Percentiles rank a stretch among this genome's conserved stretches.
Conservation (phyloP, 2,329 filamentous ascomycete genomes). For the Proliferodiscus dingleyae region DNA sequence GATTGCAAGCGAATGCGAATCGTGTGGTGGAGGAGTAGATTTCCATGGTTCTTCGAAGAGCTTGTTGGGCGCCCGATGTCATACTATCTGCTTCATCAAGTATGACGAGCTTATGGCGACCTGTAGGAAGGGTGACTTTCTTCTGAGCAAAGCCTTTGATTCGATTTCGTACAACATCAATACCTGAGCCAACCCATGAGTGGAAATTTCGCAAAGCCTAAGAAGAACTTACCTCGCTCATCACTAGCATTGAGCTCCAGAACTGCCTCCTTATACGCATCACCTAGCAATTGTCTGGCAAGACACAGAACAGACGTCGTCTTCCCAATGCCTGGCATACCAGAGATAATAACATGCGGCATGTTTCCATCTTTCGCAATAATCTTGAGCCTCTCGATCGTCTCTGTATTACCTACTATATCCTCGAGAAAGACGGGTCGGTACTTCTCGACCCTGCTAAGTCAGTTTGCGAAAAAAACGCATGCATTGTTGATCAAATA, state of each 20-base stretch:
- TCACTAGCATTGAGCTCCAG: conserved; percentile 95
- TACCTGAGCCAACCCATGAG: conserved; percentile 48
- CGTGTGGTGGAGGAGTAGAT: conserved; percentile 95
- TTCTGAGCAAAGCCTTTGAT: conserved; percentile 99
- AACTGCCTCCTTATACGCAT: conserved; percentile 95
- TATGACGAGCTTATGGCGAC: conserved; percentile 93
- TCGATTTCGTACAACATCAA: conserved; percentile 92
- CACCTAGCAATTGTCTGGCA: conserved; percentile 83
- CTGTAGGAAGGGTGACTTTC: conserved; percentile 88
- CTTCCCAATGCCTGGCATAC: conserved; percentile 98
- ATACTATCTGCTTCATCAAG: conserved; percentile 98
- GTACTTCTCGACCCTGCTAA: conserved; percentile 91
- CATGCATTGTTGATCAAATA: conserved; percentile 34
- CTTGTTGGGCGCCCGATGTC: conserved; percentile 95
- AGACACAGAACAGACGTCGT: conserved; percentile 93
- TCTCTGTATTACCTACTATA: conserved; percentile 96
- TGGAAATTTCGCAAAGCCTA: not conserved
- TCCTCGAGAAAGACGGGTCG: conserved; percentile 91
- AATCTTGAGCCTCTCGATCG: conserved; percentile 94
- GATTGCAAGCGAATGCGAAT: conserved; percentile 97
- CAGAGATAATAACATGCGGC: conserved; percentile 99
- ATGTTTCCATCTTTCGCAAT: conserved; percentile 99
- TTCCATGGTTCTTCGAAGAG: conserved; percentile 93
- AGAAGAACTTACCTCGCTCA: conserved; percentile 63
- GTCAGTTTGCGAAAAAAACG: conserved; percentile 18